phyloP scores from a whole-genome alignment of 768 basidiomycete species.

The Serendipita sp. region DNA sequence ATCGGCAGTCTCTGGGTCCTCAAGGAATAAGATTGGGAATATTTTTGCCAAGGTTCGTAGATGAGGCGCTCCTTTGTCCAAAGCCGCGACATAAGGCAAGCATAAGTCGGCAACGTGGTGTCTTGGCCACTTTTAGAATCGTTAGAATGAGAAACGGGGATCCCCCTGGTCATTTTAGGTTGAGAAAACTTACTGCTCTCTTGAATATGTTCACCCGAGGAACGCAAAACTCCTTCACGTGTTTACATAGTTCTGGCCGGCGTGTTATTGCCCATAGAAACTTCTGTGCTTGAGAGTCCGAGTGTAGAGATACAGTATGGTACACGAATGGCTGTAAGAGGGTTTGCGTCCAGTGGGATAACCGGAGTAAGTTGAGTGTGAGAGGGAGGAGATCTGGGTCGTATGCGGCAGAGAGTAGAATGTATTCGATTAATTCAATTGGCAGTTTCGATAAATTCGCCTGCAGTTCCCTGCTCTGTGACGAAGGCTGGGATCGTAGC shows the following conservation, averaged over 20 bases:
- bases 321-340: background rate
- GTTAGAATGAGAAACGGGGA: no score
- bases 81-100: constrained; percentile 1
- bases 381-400: background rate
- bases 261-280: background rate
- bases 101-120: background rate
- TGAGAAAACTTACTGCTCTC: background rate
- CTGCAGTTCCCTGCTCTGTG: background rate
- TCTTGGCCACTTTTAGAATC: background rate
- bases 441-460: background rate
- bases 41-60: constrained; percentile 4
- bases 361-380: background rate
- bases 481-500: background rate
- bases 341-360: background rate
- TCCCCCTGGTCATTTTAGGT: no score
- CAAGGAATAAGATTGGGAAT: background rate
- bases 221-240: background rate
- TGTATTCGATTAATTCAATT: background rate
- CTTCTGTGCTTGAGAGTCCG: background rate
- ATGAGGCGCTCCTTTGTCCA: background rate
- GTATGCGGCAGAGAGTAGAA: background rate
- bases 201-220: constrained; percentile 2
- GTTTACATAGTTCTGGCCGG: background rate
- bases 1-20: background rate
- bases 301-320: background rate